These are phyloP conservation scores for Pyrus bretschneideri DNA, from an alignment of 306 rosid species.

Conservation along the genomic window DNA sequence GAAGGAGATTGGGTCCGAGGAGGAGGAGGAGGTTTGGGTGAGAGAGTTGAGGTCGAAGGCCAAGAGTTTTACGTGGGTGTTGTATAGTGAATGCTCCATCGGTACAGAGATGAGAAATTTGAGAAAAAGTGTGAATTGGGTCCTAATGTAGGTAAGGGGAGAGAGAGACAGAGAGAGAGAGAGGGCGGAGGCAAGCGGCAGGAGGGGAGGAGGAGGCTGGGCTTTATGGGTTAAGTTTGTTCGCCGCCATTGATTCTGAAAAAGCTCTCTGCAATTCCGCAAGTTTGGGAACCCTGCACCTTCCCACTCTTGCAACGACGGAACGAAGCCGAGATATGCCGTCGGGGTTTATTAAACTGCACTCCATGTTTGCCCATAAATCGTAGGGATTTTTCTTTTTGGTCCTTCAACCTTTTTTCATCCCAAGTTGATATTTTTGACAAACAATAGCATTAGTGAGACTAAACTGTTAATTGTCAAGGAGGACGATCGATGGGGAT, in stretches of 20 bases:
- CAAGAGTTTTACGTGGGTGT: conserved; percentile 60
- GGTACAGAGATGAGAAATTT: not conserved
- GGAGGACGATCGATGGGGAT: no score
- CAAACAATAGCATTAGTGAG: no score
- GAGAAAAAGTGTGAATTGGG: not conserved
- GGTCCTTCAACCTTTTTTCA: not conserved
- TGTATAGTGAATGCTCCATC: conserved; percentile 23
- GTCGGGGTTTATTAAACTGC: not conserved
- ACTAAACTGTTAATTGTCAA: no score
- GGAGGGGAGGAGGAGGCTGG: not conserved
- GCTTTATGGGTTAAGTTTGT: not conserved
- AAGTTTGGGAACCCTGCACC: not conserved
- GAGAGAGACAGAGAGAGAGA: not conserved
- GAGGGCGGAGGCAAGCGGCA: not conserved
- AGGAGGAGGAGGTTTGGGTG: conserved; percentile 11
- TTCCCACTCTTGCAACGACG: not conserved
- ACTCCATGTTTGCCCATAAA: not conserved
- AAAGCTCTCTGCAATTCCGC: not conserved
- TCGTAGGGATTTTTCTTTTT: not conserved
- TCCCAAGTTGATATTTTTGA: no score
- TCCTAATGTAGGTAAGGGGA: no score
- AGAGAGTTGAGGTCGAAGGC: conserved; percentile 66
- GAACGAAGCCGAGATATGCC: not conserved
- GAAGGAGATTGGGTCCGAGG: conserved; percentile 23
- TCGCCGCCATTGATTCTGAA: not conserved